Percentiles rank a stretch among this genome's conserved stretches.
phyloP scores from a whole-genome alignment of 495 filamentous ascomycete genomes.

The Durotheca rogersii region DNA sequence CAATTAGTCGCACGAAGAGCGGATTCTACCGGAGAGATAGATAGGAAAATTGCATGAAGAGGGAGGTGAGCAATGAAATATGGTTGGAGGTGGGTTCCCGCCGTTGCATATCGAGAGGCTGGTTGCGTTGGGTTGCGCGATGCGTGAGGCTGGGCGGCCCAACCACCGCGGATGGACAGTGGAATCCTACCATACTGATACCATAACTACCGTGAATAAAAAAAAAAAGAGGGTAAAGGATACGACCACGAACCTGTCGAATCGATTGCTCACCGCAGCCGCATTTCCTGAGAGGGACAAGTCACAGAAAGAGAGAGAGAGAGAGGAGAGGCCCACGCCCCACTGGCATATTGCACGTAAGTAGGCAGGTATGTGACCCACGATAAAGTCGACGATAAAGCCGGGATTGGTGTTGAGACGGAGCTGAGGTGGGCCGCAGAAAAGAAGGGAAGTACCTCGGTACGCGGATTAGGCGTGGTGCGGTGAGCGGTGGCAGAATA shows the following conservation, averaged over 20 bases:
- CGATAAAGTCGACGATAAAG: background rate
- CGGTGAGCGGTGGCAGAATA: background rate
- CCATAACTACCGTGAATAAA: background rate
- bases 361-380: background rate
- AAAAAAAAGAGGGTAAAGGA: background rate
- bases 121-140: conserved; percentile 3
- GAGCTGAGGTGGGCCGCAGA: background rate
- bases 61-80: conserved; percentile 20
- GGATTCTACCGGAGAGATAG: conserved; percentile 10
- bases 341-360: background rate
- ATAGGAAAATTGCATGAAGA: conserved; percentile 21
- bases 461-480: background rate
- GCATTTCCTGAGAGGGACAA: background rate
- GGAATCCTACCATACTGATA: conserved; percentile 6
- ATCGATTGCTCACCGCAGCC: background rate
- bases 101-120: conserved; percentile 22
- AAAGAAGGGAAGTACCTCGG: background rate
- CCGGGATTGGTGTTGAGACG: background rate
- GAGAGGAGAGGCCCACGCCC: background rate
- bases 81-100: conserved; percentile 24
- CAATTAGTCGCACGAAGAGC: conserved; percentile 26
- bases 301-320: no score
- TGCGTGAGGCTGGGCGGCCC: conserved; percentile 23
- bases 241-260: no score
- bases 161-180: conserved; percentile 9